Base-by-base conservation (phyloP, 2,329 filamentous ascomycete genomes). In the Zasmidium citrigriseum region DNA sequence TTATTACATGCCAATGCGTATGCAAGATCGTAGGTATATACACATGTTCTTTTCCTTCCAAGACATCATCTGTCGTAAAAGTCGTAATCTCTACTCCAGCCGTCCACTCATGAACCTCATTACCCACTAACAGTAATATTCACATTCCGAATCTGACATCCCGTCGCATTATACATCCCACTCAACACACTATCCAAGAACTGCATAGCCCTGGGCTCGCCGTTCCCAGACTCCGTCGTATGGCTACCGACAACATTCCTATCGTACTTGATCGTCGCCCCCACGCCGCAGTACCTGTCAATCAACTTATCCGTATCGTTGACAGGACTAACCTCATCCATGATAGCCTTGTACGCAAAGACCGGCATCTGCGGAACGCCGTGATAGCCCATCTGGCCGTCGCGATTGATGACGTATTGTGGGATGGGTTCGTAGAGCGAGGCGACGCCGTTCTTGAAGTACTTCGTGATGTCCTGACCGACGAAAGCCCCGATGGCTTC, bases 331-430 rank as follows among this genome's bases (percentile, higher is more conserved):
- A 81, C 69, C 54, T 82, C 76, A 38, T 84, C 81, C 2, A 65
- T 58, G 18, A 78, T 73, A 0, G 80, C 77, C 60, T 83, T 83
- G 67, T 83, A 83, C 2, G 81, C 66, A 59, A 80, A 80, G 5
- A 83, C 53, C 0, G 82, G 81, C 66, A 82, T 79, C 11, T 70
- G 59, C 0, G 81, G 82, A 0, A 75, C 68, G 44, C 77, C 77
- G 51, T 78, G 74, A 21, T 72, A 68, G 14, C 74, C 75, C 72
- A 77, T 72, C 16, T 63, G 72, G 64, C 54, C 71, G 14, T 71
- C 66, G 0, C 67, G 46, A 24, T 73, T 66, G 21, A 74, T 70
- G 3, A 72, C 61, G 0, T 62, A 54, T 20, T 64, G 54, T 18
- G 73, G 59, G 3, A 67, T 57, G 1, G 71, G 64, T 1, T 56